A percentile compares a stretch with the other conserved stretches of the same genome.
Conservation (phyloP, 2,329 filamentous ascomycete species). For the Clarireedia homoeocarpa region DNA sequence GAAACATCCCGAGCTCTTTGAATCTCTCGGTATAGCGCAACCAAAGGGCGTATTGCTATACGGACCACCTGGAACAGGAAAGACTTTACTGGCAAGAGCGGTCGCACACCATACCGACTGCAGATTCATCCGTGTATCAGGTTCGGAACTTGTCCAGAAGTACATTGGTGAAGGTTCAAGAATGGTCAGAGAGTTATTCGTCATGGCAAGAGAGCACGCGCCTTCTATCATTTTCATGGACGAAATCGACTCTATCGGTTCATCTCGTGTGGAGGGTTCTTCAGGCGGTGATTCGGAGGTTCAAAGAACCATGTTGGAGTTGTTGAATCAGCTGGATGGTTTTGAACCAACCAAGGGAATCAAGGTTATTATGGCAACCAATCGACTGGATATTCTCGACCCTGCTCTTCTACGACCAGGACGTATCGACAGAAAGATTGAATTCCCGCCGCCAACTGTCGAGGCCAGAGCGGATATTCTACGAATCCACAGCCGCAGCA, state of each 20-base stretch:
- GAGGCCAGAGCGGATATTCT: conserved; percentile 97
- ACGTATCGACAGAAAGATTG: conserved; percentile 96
- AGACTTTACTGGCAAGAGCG: conserved; percentile 88
- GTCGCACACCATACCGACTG: conserved; percentile 98
- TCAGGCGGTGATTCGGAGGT: conserved; percentile 96
- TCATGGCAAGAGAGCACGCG: conserved; percentile 97
- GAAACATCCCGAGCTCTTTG: conserved; percentile 97
- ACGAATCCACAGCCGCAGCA: conserved; percentile 93
- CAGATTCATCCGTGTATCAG: conserved; percentile 96
- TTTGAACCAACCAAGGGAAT: conserved; percentile 99
- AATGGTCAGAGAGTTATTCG: conserved; percentile 98
- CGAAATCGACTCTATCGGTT: conserved; percentile 98
- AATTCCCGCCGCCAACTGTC: conserved; percentile 93
- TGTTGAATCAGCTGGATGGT: conserved; percentile 95
- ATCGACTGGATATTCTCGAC: conserved; percentile 94
- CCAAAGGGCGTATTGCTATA: conserved; percentile 97
- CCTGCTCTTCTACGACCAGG: conserved; percentile 92
- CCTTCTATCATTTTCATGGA: conserved; percentile 99
- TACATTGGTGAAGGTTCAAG: conserved; percentile 97
- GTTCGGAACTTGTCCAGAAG: conserved; percentile 95
- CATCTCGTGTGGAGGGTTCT: conserved; percentile 90
- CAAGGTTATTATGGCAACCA: conserved; percentile 99
- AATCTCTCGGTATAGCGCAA: conserved; percentile 97
- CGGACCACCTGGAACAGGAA: conserved; percentile 92
- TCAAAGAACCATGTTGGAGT: conserved; percentile 95